Conservation (phyloP, 768 basidiomycete species). For the Nevesoporus exiguus region DNA sequence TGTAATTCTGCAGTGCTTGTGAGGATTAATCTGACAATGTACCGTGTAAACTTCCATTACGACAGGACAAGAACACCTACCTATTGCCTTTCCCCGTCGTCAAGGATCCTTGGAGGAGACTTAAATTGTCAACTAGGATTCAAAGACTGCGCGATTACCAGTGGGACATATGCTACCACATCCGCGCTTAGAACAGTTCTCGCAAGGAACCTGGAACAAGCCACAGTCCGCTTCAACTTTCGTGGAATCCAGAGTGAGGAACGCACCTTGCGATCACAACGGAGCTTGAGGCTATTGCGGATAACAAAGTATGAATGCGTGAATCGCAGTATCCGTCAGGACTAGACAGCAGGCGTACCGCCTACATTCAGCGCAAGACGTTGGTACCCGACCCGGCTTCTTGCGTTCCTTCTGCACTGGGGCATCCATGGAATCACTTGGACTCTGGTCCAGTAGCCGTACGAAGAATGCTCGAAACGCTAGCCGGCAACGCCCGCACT, state of each 20-base stretch:
- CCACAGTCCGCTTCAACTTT: no score
- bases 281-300: conserved; percentile 50
- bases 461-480: no score
- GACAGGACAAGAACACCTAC: conserved; percentile 21
- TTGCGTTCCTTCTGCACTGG: conserved; percentile 35
- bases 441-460: no score
- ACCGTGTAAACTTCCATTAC: neutral
- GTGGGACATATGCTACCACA: conserved; percentile 77
- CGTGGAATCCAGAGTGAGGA: no score
- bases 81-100: conserved; percentile 61
- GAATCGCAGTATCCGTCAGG: neutral
- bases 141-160: conserved; percentile 38
- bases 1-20: conserved; percentile 72
- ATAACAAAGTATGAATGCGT: neutral
- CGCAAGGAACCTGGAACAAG: conserved; percentile 79
- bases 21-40: conserved; percentile 47
- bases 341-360: conserved; percentile 25
- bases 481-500: no score
- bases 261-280: conserved; percentile 64
- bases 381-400: conserved; percentile 47
- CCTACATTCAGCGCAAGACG: conserved; percentile 40
- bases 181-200: conserved; percentile 72
- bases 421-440: neutral
- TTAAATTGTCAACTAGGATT: conserved; percentile 3
- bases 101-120: conserved; percentile 40